Percentiles rank a stretch among this genome's conserved stretches.
Evolutionary conservation across 495 filamentous ascomycete genomes (phyloP).

Genomic region (Hypoxylon subgilvum): DNA sequence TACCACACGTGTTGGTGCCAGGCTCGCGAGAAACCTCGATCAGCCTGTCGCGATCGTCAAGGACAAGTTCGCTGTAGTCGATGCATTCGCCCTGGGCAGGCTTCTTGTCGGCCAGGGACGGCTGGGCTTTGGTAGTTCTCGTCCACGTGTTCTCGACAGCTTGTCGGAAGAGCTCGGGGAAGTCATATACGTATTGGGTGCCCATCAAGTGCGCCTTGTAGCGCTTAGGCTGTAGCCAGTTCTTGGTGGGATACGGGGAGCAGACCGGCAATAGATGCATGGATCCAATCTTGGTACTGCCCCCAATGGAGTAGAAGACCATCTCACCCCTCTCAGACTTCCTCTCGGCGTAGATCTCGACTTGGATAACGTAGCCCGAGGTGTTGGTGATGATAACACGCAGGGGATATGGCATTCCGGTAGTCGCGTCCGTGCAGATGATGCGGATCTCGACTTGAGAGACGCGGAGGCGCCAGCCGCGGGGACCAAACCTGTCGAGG

Average conservation of each 20-base stretch:
- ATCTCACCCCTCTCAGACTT: constrained; percentile 97
- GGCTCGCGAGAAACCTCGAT: constrained; percentile 92
- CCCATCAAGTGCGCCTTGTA: constrained; percentile 99
- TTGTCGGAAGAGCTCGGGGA: constrained; percentile 98
- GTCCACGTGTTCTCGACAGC: constrained; percentile 96
- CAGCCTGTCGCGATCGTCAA: constrained; percentile 91
- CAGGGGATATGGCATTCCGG: constrained; percentile 86
- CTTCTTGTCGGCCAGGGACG: constrained; percentile 76
- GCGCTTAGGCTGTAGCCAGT: constrained; percentile 97
- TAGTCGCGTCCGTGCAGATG: constrained; percentile 87
- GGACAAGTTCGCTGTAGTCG: constrained; percentile 89
- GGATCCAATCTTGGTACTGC: constrained; percentile 89
- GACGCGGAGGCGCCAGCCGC: constrained; percentile 94
- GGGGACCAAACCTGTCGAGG: constrained; percentile 92
- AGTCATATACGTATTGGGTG: constrained; percentile 99
- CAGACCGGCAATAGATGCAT: constrained; percentile 92
- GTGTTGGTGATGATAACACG: constrained; percentile 98
- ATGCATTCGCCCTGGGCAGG: constrained; percentile 89
- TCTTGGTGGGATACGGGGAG: constrained; percentile 95
- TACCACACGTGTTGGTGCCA: constrained; percentile 92
- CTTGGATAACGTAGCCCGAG: constrained; percentile 97
- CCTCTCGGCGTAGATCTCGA: constrained; percentile 95
- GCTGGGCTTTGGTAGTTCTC: constrained; percentile 70
- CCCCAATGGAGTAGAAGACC: constrained; percentile 97
- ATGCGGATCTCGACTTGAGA: constrained; percentile 98